Base-by-base conservation (phyloP, 805 yeast species). In the Myxozyma udenii region DNA sequence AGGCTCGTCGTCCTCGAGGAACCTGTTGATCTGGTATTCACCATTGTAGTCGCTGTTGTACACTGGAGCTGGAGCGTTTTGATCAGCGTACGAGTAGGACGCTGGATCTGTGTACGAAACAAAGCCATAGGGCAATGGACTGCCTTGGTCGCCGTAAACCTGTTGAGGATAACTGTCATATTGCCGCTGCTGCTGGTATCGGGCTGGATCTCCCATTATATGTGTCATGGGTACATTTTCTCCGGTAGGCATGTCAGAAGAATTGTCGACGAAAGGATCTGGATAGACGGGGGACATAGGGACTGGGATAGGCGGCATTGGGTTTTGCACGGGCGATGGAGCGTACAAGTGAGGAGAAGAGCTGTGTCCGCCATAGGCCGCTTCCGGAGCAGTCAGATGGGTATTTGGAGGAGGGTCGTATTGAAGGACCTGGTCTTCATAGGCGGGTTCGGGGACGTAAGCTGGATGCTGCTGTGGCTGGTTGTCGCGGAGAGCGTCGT, bases 1-100 rank as follows among this genome's bases (percentile, higher is more conserved):
- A 16, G 46, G 21, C 11, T 47, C 46, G 33, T 44, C 50, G n/a
- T 33, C 18, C 50, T 44, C 33, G 12, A 28, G n/a, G n/a, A n/a
- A n/a, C n/a, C 14, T 28, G 33, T 14, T 9, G 33, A 28, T 14
- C 33, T 28, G 14, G 33, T 28, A 9, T 9, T 9, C 33, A 14
- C 33, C 33, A 28, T 28, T 28, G 14, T 28, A 28, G 33, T 14
- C 33, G 14, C 14, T 9, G 33, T 28, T 28, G 33, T 28, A 28
- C 9, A 14, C 33, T 9, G 33, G 33, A 9, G 33, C 33, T 28
- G 33, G 33, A 9, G 33, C 12, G 14, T 28, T 9, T n/a, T n/a
- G n/a, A n/a, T n/a, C n/a, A n/a, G n/a, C n/a, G n/a, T n/a, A n/a
- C n/a, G n/a, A n/a, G 33, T 28, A 28, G 9, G 33, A 28, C 33